Base-by-base conservation (phyloP, 768 basidiomycete genomes). In the Grammothele lineata region DNA sequence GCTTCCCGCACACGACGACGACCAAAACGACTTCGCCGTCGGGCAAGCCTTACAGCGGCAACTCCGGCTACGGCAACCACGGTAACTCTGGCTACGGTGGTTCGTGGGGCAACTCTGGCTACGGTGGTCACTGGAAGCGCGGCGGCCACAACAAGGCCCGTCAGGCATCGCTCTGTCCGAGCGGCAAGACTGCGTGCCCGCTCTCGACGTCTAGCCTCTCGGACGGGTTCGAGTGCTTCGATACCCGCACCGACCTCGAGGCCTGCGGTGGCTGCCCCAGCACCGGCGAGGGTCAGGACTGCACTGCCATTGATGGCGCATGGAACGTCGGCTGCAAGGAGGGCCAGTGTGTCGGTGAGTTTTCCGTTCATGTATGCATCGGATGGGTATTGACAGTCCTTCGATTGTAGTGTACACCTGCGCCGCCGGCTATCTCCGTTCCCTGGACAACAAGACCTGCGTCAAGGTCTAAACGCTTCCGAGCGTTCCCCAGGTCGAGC, bases 251-350 rank as follows among this genome's bases (percentile, higher is more conserved):
- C 36, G 85, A 89, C 49, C 73, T 90, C 37, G 72, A 79, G 49
- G 81, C 81, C 12, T 91, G 88, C 64, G 88, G 87, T 52, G 88
- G 89, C 23, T 91, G 88, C 60, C 64, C 77, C 2, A 72, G 77
- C 15, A 64, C 75, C n/a, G 80, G 79, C 17, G 59, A 67, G 35
- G 88, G 88, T 21, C 68, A 79, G 62, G 84, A 92, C 63, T 92
- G 87, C 64, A 81, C 80, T 15, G 66, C 73, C 37, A 87, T 91
- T 55, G 51, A 66, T 37, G 78, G 80, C 38, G 80, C 75, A 17
- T 78, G 79, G 75, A 81, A 80, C 59, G 84, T 88, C 57, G 78
- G 76, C n/a, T 92, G 88, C 63, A 73, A 79, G 40, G 61, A 60
- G 50, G 75, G 75, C 24, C 59, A 58, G 48, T 85, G 82, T 62